phyloP scores from a whole-genome alignment of 1,284 basidiomycete species.

The Spongispora temasekensis region DNA sequence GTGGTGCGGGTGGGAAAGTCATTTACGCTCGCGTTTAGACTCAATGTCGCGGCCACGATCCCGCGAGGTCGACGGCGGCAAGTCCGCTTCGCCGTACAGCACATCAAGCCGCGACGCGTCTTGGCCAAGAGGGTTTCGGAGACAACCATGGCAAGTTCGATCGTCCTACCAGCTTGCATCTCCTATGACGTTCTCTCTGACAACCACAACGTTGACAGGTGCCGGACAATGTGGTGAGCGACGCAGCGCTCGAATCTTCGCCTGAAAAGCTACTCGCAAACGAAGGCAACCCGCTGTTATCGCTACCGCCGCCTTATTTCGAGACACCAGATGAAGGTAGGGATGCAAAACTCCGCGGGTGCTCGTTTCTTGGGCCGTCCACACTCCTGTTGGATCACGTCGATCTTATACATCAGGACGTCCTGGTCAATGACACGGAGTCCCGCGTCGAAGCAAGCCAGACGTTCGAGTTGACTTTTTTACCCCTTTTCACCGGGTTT shows the following conservation, averaged over 20 bases:
- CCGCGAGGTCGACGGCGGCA: constrained; percentile 41
- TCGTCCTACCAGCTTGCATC: constrained; percentile 27
- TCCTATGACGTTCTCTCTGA: constrained; percentile 49
- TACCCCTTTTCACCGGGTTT: constrained; percentile 58
- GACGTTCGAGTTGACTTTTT: constrained; percentile 62
- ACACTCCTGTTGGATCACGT: constrained; percentile 46
- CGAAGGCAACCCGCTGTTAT: constrained; percentile 29
- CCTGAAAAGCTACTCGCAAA: constrained; percentile 32
- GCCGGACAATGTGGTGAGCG: constrained; percentile 45
- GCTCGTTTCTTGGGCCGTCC: constrained; percentile 58
- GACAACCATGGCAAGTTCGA: constrained; percentile 1
- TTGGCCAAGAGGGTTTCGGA: constrained; percentile 18
- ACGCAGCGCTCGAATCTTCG: constrained; percentile 49
- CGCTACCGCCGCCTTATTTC: constrained; percentile 51
- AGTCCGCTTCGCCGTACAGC: constrained; percentile 60
- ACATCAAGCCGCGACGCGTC: constrained; percentile 47
- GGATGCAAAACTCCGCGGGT: constrained; percentile 31
- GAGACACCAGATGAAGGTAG: constrained; percentile 38
- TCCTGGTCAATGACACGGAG: constrained; percentile 17
- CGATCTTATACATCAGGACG: constrained; percentile 32
- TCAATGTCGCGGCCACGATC: constrained; percentile 49
- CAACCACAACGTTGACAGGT: constrained; percentile 39
- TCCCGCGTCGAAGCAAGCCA: constrained; percentile 42
- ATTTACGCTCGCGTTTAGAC: constrained; percentile 54
- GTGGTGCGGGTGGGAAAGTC: constrained; percentile 52